Base-by-base conservation (phyloP, 805 yeast species). In the Lipomyces lipofer region DNA sequence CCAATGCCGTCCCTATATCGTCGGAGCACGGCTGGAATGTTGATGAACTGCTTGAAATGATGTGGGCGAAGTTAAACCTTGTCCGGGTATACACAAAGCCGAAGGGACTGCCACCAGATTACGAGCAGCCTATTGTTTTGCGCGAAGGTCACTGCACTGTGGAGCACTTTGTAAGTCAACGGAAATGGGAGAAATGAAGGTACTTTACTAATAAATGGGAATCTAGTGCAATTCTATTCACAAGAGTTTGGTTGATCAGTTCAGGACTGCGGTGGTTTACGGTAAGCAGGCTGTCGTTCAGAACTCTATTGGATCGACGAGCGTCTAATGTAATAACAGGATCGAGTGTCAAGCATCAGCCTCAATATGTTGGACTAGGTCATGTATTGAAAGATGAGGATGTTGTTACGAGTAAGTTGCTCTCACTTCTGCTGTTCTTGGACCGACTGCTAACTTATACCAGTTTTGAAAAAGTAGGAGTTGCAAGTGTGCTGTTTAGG, bases 61-160 rank as follows among this genome's bases (percentile, higher is more conserved):
- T 94, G 98, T 94, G 99, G 99, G 88, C 84, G 51, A 81, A 85
- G 69, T 79, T 94, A 66, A 84, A 88, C 64, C 76, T 94, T 67
- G 98, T 92, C 38, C 83, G 99, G 69, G 97, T 94, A 19, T 94
- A 92, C 73, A 94, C 99, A 5, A 94, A 92, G 68, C 99, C 99
- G 49, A 94, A 90, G 78, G 98, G 98, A 27, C 81, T 78, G 64
- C 77, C 85, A 64, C 99, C 99, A 7, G 99, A 94, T 71, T 94
- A 92, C 71, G 78, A 78, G 35, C 98, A 94, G 66, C 99, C 99
- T 1, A 94, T 94, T 52, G 98, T 94, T 48, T 75, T 94, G 67
- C 81, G 96, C 69, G 80, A 81, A 51, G 91, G 84, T 61, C 81
- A 86, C 61, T 83, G 91, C 69, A 73, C 96, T 0, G 95, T 94